Evolutionary conservation across 2,329 filamentous ascomycete genomes (phyloP), one percentile per base, ranked within the genome.

Genomic region (Fusarium sp.): DNA sequence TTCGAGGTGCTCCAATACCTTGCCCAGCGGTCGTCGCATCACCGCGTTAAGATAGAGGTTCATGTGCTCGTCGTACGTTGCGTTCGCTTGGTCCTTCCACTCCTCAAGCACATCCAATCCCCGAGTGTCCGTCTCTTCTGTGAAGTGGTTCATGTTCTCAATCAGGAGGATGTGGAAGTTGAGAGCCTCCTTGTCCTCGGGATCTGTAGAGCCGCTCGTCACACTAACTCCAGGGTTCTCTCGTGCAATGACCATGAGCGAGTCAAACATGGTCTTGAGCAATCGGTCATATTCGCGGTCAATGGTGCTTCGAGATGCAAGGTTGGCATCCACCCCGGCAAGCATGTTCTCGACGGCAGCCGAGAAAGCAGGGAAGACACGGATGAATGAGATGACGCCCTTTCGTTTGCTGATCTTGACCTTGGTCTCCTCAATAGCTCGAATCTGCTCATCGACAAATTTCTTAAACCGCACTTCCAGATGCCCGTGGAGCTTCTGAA

Each of bases 361-460:
- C n/a, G 92, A 92, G 83, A 98, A 98, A 67, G 92, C 87, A 0
- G 96, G 96, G 86, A 98, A 98, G 44, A 96, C 92, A 73, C 94
- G 93, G 86, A 98, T 96, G 82, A 98, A 98, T 17, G 92, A 92
- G 77, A 98, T 98, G 65, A 99, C 94, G 12, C 96, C 96, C 84
- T 97, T 98, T 75, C 96, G 93, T 87, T 98, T 98, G 87, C 98
- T 98, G 83, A 98, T 95, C 86, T 98, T 98, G 81, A 99, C 96
- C 83, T 98, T 98, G 42, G 95, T 98, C 70, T 98, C 96, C 83
- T 98, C 96, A 72, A 98, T 98, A 6, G 95, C 95, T 29, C 94
- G 93, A 67, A 98, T 93, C 81, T 99, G 96, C 73, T 98, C 94
- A 75, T 98, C 96, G 10, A 98, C 91, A 77, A 98, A 98, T 71